Base-by-base conservation (phyloP, 1,284 basidiomycete genomes). In the Ceratobasidium sp. region DNA sequence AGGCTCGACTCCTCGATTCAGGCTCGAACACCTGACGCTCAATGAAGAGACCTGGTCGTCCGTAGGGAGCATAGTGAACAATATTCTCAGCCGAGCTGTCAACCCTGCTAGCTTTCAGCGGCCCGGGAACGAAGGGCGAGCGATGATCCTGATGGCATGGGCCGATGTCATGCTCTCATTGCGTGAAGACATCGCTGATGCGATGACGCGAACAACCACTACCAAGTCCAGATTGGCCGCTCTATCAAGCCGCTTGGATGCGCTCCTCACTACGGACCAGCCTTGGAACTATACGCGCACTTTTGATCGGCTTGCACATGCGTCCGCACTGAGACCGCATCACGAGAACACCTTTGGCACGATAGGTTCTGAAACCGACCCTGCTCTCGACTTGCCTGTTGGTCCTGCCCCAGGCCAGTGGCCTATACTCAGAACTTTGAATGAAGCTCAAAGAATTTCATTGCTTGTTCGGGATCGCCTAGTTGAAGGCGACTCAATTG, bases 101-200 rank as follows among this genome's bases (percentile, higher is more conserved):
- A n/a, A 55, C 25, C 1, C 50, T 8, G n/a, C 15, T 20, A 53
- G 40, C 52, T 40, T 38, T 31, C 38, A 67, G 25, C 50, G 34
- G 4, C 52, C 38, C 2, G 40, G 52, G 4, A 43, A 53, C 20
- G 64, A 67, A 15, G 64, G 50, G n/a, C 50, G 25, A 34, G 25
- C 45, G 40, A 35, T 67, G 25, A 34, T 67, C 40, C 29, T 43
- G 27, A 67, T 67, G 64, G 64, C 64, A 17, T 67, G 64, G 64
- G 64, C 64, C 1, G 64, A 67, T 17, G 64, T 67, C 7, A 67
- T 67, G 64, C 52, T 67, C n/a, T 67, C 64, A 32, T 40, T 67
- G 40, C 64, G 64, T 31, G 64, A 67, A 42, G 64, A 67, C 40
- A 43, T 67, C 15, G 64, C 64, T 40, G 64, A 67, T 47, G 50